These are phyloP conservation scores for Camellia japonica DNA, from an alignment of 148 eudicot genomes.

Conservation along the genomic window DNA sequence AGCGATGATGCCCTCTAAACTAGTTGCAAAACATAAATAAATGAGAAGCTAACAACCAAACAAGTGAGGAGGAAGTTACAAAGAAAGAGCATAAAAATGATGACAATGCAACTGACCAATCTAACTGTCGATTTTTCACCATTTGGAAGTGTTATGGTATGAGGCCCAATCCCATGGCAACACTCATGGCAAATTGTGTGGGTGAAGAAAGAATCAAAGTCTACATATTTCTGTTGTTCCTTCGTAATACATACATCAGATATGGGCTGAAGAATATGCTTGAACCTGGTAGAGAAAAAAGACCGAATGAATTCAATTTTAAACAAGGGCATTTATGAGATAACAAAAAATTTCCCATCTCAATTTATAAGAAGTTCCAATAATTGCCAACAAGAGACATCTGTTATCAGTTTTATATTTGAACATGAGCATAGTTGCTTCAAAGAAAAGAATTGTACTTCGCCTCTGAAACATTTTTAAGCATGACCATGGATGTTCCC, in stretches of 20 bases:
- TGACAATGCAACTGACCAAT: conserved; percentile 54
- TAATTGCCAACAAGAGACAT: neutral
- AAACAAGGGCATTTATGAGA: conserved; percentile 3
- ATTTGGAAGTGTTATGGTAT: conserved; percentile 77
- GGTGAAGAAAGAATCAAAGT: conserved; percentile 95
- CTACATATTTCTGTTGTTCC: conserved; percentile 79
- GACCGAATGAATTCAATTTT: neutral
- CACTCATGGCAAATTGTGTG: conserved; percentile 99
- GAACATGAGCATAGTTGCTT: neutral
- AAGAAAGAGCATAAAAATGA: neutral
- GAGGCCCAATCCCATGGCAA: conserved; percentile 99
- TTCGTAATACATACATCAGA: conserved; percentile 63
- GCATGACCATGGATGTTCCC: conserved; percentile 97
- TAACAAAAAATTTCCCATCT: conserved; percentile 10
- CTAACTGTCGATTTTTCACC: conserved; percentile 91
- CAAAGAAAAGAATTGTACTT: conserved; percentile 52
- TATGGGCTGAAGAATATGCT: conserved; percentile 92
- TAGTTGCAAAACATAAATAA: neutral
- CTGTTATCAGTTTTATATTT: neutral
- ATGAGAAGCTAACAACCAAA: neutral
- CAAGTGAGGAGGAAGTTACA: neutral
- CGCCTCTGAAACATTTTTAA: conserved; percentile 97
- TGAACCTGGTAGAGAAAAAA: conserved; percentile 55
- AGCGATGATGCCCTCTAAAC: neutral
- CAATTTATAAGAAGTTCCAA: neutral